phyloP scores from a whole-genome alignment of 2,329 filamentous ascomycete species.

The Pseudocercospora eumusae region DNA sequence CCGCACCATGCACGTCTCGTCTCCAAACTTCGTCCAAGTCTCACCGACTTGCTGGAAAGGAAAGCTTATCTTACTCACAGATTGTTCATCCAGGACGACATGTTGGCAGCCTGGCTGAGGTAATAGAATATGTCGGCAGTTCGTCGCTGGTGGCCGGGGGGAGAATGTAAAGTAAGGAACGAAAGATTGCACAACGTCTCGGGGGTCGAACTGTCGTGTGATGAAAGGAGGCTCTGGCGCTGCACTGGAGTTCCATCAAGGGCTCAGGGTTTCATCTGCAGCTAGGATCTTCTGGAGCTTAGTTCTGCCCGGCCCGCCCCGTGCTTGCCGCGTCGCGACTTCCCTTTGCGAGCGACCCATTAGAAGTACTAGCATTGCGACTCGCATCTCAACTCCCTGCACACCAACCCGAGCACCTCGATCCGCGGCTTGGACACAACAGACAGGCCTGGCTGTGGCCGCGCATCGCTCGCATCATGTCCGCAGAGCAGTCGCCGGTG shows the following conservation, averaged over 20 bases:
- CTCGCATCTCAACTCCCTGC: neutral
- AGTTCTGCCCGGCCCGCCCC: neutral
- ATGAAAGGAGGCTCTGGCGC: conserved; percentile 6
- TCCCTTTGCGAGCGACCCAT: too few species aligned
- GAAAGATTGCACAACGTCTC: conserved; percentile 14
- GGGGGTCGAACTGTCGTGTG: neutral
- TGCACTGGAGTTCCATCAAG: neutral
- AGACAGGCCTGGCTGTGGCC: neutral
- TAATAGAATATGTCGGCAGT: neutral
- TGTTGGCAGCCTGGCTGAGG: conserved; percentile 23
- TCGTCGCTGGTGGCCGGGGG: neutral
- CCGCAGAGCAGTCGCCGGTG: conserved; percentile 21
- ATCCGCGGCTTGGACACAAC: neutral
- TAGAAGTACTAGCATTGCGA: too few species aligned
- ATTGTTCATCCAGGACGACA: conserved; percentile 45
- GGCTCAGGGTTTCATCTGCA: neutral
- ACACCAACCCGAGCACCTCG: neutral
- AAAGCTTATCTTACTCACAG: conserved; percentile 38
- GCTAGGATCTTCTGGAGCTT: neutral
- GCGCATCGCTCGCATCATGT: conserved; percentile 16
- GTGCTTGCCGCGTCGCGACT: neutral
- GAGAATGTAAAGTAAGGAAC: neutral
- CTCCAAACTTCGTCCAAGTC: conserved; percentile 28
- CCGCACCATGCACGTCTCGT: conserved; percentile 28
- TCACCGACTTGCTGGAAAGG: conserved; percentile 25